Evolutionary conservation across 495 filamentous ascomycete species (phyloP).

Genomic region (Jackrogersella minutella): DNA sequence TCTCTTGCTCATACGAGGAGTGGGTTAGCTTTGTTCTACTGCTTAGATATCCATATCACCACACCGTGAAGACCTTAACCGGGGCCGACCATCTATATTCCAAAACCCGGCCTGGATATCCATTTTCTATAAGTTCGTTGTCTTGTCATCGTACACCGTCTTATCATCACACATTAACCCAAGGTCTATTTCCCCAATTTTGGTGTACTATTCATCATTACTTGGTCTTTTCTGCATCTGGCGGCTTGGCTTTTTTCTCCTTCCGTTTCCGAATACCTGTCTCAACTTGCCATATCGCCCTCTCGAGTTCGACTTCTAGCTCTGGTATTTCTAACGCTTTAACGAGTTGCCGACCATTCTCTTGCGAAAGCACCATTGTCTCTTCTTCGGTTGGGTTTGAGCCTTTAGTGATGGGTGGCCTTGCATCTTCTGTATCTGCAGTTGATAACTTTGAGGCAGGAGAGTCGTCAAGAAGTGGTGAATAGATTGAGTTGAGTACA

Average conservation of each 20-base stretch:
- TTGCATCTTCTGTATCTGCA: conserved; percentile 33
- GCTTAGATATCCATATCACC: conserved; percentile 7
- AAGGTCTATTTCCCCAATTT: not conserved
- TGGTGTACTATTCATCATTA: conserved; percentile 3
- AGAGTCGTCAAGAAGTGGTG: conserved; percentile 32
- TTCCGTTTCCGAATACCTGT: conserved; percentile 65
- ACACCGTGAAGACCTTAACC: conserved; percentile 11
- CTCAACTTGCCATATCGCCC: conserved; percentile 88
- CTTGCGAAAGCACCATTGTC: conserved; percentile 65
- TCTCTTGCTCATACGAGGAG: conserved; percentile 19
- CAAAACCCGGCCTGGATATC: not conserved
- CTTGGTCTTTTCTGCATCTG: conserved; percentile 13
- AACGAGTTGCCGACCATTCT: conserved; percentile 70
- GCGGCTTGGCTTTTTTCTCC: conserved; percentile 38
- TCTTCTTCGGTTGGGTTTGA: conserved; percentile 50
- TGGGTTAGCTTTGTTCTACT: conserved; percentile 7
- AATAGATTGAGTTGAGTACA: conserved; percentile 77
- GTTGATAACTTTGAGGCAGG: conserved; percentile 9
- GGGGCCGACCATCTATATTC: conserved; percentile 12
- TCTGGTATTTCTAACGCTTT: conserved; percentile 78
- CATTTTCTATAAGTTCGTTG: conserved; percentile 19
- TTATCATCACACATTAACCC: conserved; percentile 13
- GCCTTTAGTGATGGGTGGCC: conserved; percentile 11
- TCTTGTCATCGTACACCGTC: not conserved
- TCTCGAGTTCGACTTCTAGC: conserved; percentile 85